A percentile compares a stretch with the other conserved stretches of the same genome.
These are phyloP conservation scores for Ceratocystis lukuohia DNA, from an alignment of 2,329 filamentous ascomycete species.

Conservation along the genomic window DNA sequence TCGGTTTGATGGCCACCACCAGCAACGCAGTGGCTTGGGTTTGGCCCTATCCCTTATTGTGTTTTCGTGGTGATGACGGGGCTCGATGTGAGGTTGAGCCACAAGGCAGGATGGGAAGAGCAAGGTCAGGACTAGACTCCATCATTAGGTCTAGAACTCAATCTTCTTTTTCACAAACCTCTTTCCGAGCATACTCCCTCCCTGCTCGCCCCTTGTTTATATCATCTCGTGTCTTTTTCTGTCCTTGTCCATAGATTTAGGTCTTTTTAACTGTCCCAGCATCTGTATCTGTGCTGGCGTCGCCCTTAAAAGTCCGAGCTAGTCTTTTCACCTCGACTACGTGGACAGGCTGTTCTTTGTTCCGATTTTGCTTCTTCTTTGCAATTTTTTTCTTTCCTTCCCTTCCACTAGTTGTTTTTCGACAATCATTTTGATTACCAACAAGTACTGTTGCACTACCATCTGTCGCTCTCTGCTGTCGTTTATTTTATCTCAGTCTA, in stretches of 20 bases:
- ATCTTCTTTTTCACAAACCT: not conserved
- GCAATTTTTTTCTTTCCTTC: not conserved
- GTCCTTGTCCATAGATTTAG: not conserved
- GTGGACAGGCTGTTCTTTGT: slow-evolving; percentile 3
- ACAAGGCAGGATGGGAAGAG: not conserved
- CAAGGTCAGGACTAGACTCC: not conserved
- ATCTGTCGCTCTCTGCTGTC: not conserved
- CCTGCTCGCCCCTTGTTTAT: not conserved
- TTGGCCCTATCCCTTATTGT: not conserved
- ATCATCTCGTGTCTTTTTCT: not conserved
- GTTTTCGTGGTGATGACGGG: not conserved
- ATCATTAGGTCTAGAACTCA: not conserved
- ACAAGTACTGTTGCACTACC: too few relatives aligned
- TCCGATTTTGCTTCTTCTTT: not conserved
- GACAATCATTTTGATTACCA: too few relatives aligned
- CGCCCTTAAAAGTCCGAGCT: slow-evolving; percentile 4
- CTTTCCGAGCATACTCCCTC: not conserved
- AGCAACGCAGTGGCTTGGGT: not conserved
- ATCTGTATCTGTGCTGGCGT: not conserved
- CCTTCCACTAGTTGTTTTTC: not conserved
- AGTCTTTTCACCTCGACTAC: not conserved
- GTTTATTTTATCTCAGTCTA: not conserved
- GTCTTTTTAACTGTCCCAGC: not conserved
- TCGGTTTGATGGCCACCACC: not conserved
- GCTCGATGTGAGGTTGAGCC: not conserved